Percentiles rank a stretch among this genome's conserved stretches.
Conservation (phyloP, 192 early-diverging fungal genomes). For the Coemansia sp. region DNA sequence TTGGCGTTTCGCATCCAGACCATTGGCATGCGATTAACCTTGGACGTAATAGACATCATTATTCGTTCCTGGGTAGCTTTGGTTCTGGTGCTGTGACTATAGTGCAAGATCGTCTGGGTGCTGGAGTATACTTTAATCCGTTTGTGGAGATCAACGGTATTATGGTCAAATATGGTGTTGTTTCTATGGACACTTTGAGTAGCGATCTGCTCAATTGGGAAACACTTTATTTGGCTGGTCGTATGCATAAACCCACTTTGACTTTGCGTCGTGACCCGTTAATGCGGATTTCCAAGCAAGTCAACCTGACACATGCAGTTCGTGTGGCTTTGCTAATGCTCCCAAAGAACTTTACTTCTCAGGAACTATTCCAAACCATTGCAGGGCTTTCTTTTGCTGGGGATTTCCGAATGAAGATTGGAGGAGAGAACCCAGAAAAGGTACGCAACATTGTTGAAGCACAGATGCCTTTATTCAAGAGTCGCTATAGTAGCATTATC, state of each 20-base stretch:
- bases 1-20: conserved; percentile 91
- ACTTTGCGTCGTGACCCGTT: conserved; percentile 45
- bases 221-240: conserved; percentile 90
- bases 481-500: conserved; percentile 45
- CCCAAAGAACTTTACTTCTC: conserved; percentile 74
- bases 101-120: conserved; percentile 83
- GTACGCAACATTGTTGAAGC: conserved; percentile 88
- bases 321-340: conserved; percentile 79
- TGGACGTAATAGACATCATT: conserved; percentile 86
- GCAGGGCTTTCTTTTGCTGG: conserved; percentile 85
- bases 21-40: conserved; percentile 98
- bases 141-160: conserved; percentile 82
- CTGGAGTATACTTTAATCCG: conserved; percentile 95
- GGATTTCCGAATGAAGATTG: conserved; percentile 88
- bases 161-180: conserved; percentile 94
- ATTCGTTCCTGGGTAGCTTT: conserved; percentile 74
- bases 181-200: conserved; percentile 82
- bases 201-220: conserved; percentile 93
- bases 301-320: conserved; percentile 83
- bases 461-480: conserved; percentile 54
- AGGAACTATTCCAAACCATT: conserved; percentile 77
- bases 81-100: conserved; percentile 67
- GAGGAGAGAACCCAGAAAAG: conserved; percentile 96
- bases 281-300: conserved; percentile 57
- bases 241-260: conserved; percentile 89